A percentile compares a stretch with the other conserved stretches of the same genome.
Conservation (phyloP, 1,139 yeast genomes). For the Pichia sp. region DNA sequence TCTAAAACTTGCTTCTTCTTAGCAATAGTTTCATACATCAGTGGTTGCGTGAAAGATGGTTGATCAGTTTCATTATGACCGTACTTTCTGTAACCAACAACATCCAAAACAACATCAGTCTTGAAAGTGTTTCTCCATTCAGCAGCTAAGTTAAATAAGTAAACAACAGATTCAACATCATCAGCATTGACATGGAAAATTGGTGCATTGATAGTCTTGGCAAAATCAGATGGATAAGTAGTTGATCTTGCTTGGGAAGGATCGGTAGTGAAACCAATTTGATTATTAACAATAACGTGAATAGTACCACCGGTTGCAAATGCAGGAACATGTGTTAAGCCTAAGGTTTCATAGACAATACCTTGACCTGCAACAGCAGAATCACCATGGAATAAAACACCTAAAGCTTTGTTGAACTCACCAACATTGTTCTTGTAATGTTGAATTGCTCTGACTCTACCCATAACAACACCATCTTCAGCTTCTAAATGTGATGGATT, state of each 20-base stretch:
- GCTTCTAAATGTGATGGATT: constrained; percentile 99
- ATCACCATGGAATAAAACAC: constrained; percentile 94
- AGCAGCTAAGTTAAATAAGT: constrained; percentile 92
- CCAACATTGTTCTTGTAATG: constrained; percentile 86
- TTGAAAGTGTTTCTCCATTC: constrained; percentile 98
- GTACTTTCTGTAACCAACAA: constrained; percentile 96
- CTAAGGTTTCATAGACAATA: constrained; percentile 97
- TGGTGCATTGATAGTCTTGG: constrained; percentile 94
- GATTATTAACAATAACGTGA: constrained; percentile 93
- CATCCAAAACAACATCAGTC: constrained; percentile 91
- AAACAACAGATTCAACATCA: constrained; percentile 90
- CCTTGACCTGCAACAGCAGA: constrained; percentile 99
- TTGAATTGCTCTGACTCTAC: constrained; percentile 95
- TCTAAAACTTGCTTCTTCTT: constrained; percentile 85
- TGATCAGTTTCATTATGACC: constrained; percentile 99
- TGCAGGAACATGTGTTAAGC: constrained; percentile 86
- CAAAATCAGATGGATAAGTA: constrained; percentile 95
- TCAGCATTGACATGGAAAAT: constrained; percentile 99
- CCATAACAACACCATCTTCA: constrained; percentile 97
- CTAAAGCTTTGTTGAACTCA: constrained; percentile 77
- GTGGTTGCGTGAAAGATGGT: constrained; percentile 97
- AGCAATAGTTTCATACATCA: constrained; percentile 89
- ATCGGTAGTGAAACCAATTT: constrained; percentile 98
- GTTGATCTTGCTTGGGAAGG: constrained; percentile 97
- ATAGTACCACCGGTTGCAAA: constrained; percentile 98